A percentile compares a stretch with the other conserved stretches of the same genome.
Evolutionary conservation across 257 asterid genomes (phyloP).

Genomic region (Plectranthus barbatus): DNA sequence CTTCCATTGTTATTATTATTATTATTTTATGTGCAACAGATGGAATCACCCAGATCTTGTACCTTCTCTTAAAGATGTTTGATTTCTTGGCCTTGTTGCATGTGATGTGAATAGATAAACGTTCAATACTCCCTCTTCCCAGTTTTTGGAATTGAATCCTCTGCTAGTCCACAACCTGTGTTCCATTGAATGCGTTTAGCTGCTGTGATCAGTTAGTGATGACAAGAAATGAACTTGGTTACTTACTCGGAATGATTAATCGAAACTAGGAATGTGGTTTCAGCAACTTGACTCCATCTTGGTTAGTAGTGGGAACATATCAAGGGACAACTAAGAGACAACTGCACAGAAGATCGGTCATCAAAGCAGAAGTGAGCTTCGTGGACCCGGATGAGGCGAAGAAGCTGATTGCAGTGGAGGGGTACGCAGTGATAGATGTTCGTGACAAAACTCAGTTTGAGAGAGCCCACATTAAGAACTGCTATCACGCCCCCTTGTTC

Average conservation of each 20-base stretch:
- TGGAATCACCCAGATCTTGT: not conserved
- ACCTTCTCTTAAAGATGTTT: not conserved
- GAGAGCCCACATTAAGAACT: constrained; percentile 72
- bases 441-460: constrained; percentile 70
- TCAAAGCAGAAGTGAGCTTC: constrained; percentile 56
- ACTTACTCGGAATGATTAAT: not conserved
- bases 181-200: no score
- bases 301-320: constrained; percentile 20
- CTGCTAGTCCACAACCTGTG: no score
- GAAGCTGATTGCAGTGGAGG: constrained; percentile 63
- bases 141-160: no score
- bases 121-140: not conserved
- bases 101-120: no score
- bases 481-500: constrained; percentile 72
- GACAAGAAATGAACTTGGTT: not conserved
- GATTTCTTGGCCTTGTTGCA: no score
- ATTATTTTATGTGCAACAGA: not conserved
- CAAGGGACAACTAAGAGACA: constrained; percentile 7
- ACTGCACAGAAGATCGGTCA: constrained; percentile 17
- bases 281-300: constrained; percentile 52
- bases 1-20: not conserved
- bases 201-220: not conserved
- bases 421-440: constrained; percentile 68
- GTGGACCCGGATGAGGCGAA: constrained; percentile 69
- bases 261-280: constrained; percentile 25